Conservation (phyloP, 495 filamentous ascomycete genomes). For the Durotheca rogersii region DNA sequence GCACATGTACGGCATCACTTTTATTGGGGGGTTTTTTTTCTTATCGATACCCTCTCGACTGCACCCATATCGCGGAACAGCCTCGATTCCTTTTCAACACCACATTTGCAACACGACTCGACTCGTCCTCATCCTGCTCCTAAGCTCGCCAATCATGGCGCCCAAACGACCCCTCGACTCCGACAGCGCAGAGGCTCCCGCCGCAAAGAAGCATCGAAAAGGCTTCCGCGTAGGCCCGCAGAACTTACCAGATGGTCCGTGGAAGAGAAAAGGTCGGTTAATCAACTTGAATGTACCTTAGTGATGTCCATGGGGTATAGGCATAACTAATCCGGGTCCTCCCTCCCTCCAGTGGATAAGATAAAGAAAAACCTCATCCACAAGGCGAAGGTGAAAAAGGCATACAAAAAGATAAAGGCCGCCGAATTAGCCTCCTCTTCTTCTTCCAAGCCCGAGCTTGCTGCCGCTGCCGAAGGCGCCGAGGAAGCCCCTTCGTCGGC, state of each 20-base stretch:
- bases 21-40: background rate
- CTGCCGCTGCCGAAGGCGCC: conserved; percentile 12
- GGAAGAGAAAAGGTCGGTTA: conserved; percentile 77
- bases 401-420: conserved; percentile 84
- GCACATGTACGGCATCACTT: too few species aligned
- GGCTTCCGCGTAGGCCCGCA: conserved; percentile 78
- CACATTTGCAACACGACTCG: background rate
- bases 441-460: conserved; percentile 20
- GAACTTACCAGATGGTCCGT: conserved; percentile 88
- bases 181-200: conserved; percentile 41
- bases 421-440: conserved; percentile 44
- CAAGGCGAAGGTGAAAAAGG: conserved; percentile 91
- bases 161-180: conserved; percentile 60
- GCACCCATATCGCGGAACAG: background rate
- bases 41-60: background rate
- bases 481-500: conserved; percentile 36
- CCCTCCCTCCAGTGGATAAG: conserved; percentile 73
- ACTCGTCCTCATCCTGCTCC: too few species aligned
- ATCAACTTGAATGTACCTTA: background rate
- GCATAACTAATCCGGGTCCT: conserved; percentile 17
- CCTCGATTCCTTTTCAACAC: background rate
- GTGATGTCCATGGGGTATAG: too few species aligned
- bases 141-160: conserved; percentile 56
- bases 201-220: conserved; percentile 50
- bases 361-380: conserved; percentile 89